These are phyloP conservation scores for Tritrichomonas musculus DNA, from an alignment of 208 protist species.

Conservation along the genomic window DNA sequence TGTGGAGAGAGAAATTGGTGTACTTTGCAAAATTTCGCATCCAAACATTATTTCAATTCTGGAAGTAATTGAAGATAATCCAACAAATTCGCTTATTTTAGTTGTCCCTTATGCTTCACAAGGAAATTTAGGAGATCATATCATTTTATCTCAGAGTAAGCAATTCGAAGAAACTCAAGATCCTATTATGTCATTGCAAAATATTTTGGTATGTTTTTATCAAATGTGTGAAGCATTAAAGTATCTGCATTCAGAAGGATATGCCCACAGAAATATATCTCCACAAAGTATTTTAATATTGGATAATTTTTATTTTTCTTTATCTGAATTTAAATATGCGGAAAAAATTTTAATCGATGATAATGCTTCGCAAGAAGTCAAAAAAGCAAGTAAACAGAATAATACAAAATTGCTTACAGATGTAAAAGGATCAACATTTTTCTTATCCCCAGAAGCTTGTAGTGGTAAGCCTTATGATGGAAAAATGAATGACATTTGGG, in stretches of 20 bases:
- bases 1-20: neutral
- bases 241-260: neutral
- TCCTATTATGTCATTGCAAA: neutral
- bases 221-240: neutral
- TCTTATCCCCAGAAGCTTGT: neutral
- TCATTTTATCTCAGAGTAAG: too few species aligned
- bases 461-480: neutral
- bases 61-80: neutral
- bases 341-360: neutral
- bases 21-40: neutral
- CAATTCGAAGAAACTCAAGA: neutral
- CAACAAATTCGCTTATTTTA: neutral
- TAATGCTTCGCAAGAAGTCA: too few species aligned
- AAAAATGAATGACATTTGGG: neutral
- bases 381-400: too few species aligned
- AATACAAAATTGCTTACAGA: neutral
- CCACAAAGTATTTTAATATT: neutral
- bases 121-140: neutral
- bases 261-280: neutral
- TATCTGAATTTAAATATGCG: neutral
- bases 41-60: neutral
- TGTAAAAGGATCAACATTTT: neutral
- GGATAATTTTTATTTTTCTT: neutral
- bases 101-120: neutral
- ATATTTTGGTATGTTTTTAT: neutral